phyloP scores from a whole-genome alignment of 345 rosid species.

The Eucalyptus viminalis region DNA sequence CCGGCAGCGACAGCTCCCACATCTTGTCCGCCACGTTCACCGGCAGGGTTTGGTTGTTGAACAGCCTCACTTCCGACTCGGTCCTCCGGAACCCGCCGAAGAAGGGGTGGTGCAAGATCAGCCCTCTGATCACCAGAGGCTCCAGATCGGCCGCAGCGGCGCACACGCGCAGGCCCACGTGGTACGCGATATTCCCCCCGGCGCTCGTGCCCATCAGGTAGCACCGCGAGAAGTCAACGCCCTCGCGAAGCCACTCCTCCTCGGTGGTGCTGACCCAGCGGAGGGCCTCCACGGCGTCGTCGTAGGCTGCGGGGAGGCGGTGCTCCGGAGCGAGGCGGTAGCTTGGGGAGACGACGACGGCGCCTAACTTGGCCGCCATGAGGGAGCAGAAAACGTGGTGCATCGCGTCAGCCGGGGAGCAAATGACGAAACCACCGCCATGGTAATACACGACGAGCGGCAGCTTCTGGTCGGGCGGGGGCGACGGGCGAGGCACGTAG shows the following conservation, averaged over 20 bases:
- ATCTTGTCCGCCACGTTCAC: slow-evolving; percentile 6
- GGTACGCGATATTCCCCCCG: slow-evolving; percentile 4
- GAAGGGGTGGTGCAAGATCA: slow-evolving; percentile 22
- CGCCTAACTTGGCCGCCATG: slow-evolving; percentile 3
- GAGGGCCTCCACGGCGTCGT: slow-evolving; percentile 8
- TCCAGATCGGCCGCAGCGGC: not conserved
- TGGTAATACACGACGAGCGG: slow-evolving; percentile 24
- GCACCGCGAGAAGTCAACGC: not conserved
- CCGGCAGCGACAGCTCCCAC: slow-evolving; percentile 32
- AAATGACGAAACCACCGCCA: slow-evolving; percentile 14
- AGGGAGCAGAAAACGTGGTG: not conserved
- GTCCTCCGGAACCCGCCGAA: slow-evolving; percentile 19
- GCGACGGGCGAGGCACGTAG: not conserved
- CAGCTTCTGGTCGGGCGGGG: slow-evolving; percentile 1
- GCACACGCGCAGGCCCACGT: not conserved
- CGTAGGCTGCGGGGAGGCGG: slow-evolving; percentile 12
- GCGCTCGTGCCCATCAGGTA: not conserved
- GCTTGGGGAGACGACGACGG: slow-evolving; percentile 15
- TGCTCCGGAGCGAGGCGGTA: slow-evolving; percentile 17
- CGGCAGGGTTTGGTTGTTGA: slow-evolving; percentile 6
- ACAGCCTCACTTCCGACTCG: slow-evolving; percentile 4
- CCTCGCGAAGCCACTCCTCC: not conserved
- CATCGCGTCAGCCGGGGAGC: not conserved
- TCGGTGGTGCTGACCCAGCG: not conserved
- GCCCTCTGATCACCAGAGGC: slow-evolving; percentile 10